phyloP scores from a whole-genome alignment of 352 stramenopile species.

The Phytopythium mirpurense region DNA sequence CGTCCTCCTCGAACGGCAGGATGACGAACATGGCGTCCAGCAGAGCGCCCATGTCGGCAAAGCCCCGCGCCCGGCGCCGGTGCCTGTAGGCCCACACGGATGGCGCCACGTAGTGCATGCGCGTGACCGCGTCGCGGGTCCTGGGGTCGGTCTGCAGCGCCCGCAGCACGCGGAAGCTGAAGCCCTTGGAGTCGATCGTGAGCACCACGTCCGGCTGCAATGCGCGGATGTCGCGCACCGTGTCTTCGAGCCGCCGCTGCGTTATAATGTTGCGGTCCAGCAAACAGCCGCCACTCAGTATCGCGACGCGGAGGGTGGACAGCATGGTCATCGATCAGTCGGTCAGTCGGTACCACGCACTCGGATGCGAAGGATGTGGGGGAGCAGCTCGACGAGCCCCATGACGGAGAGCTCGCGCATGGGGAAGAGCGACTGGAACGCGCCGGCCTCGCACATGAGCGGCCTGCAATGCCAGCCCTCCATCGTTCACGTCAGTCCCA shows the following conservation, averaged over 20 bases:
- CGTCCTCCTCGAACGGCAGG: slow-evolving; percentile 55
- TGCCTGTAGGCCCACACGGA: slow-evolving; percentile 75
- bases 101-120: slow-evolving; percentile 75
- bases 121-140: slow-evolving; percentile 18
- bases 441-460: slow-evolving; percentile 37
- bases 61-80: slow-evolving; percentile 24
- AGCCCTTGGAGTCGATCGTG: slow-evolving; percentile 78
- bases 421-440: slow-evolving; percentile 58
- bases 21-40: slow-evolving; percentile 68
- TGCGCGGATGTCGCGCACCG: slow-evolving; percentile 41
- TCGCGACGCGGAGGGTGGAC: too few relatives aligned
- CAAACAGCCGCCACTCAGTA: too few relatives aligned
- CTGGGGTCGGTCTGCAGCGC: slow-evolving; percentile 23
- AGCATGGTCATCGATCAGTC: not conserved
- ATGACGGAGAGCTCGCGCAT: slow-evolving; percentile 75
- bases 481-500: too few relatives aligned
- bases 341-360: slow-evolving; percentile 14
- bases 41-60: slow-evolving; percentile 27
- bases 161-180: slow-evolving; percentile 58
- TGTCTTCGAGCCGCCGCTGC: slow-evolving; percentile 44
- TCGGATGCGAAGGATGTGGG: slow-evolving; percentile 41
- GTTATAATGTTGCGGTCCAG: not conserved
- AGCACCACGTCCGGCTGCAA: slow-evolving; percentile 58
- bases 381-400: slow-evolving; percentile 65
- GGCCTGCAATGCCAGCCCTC: too few relatives aligned